Evolutionary conservation across 1,284 basidiomycete genomes (phyloP), one percentile per base, ranked within the genome.

Genomic region (Entoloma clypeatum): DNA sequence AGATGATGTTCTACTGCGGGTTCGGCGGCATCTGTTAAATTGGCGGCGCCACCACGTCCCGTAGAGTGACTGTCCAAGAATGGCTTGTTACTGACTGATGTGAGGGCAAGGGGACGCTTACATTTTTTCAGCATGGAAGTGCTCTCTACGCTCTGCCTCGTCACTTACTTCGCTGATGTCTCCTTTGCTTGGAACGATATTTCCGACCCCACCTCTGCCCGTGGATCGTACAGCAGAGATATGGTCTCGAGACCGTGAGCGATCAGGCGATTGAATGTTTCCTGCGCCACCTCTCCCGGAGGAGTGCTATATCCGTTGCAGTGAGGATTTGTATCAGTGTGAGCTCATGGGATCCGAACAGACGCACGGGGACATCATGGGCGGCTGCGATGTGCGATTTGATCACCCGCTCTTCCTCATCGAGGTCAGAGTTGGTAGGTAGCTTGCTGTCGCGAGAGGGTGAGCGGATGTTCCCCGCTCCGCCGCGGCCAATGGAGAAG

Each of bases 381-480:
- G 61, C 50, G 0, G 60, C 58, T 29, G 66, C 64, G 19, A 66
- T 56, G 39, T 71, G 68, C 11, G 63, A 53, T 3, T 61, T 63
- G 33, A 81, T 62, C 17, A 77, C 29, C 24, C 16, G 51, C 7
- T 67, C 64, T 16, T 69, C 61, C 45, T 82, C 79, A 4, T 54
- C 42, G 19, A 53, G 57, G 42, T 62, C 64, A 3, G 46, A 53
- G 37, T 63, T 68, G 54, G 57, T 54, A 2, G 67, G 60, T 25
- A 56, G 43, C 0, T 35, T 60, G n/a, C 49, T 24, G 33, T 79
- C 77, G 30, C 77, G 74, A 11, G 85, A 84, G 0, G 81, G 79
- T 3, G 83, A 81, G 36, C 81, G 79, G 26, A 89, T 77, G 64
- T 91, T 90, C 29, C 87, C 87, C 13, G 74, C 75, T 18, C 87